A percentile compares a stretch with the other conserved stretches of the same genome.
phyloP scores from a whole-genome alignment of 768 basidiomycete species.

The Cystobasidium onofrii region DNA sequence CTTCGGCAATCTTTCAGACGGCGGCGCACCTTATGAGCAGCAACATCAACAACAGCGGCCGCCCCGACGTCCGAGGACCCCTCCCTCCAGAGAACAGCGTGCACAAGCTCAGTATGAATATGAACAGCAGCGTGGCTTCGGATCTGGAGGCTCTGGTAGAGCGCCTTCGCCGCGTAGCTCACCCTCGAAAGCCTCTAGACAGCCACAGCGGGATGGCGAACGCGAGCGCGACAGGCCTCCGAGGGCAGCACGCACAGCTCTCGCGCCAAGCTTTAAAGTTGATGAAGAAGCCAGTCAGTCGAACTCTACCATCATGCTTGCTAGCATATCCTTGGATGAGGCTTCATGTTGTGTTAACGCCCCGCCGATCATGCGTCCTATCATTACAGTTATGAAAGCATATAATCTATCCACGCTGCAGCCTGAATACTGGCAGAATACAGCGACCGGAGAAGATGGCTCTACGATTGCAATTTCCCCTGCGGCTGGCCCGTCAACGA shows the following conservation, averaged over 20 bases:
- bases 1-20: background rate
- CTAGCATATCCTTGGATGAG: constrained; percentile 23
- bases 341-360: background rate
- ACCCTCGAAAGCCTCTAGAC: background rate
- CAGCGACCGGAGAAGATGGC: constrained; percentile 22
- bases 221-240: background rate
- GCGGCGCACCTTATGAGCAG: background rate
- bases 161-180: background rate
- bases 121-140: background rate
- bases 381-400: constrained; percentile 60
- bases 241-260: background rate
- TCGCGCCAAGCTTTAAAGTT: constrained; percentile 54
- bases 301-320: background rate
- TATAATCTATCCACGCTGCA: constrained; percentile 72
- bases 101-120: background rate
- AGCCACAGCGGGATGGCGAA: background rate
- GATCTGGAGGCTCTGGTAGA: background rate
- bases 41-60: background rate
- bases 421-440: constrained; percentile 56
- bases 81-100: background rate
- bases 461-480: background rate
- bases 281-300: constrained; percentile 59
- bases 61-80: background rate
- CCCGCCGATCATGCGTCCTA: background rate
- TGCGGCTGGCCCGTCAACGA: background rate